Evolutionary conservation across 148 eudicot genomes (phyloP), one percentile per base, ranked within the genome.

Genomic region (Amaranthus palmeri): DNA sequence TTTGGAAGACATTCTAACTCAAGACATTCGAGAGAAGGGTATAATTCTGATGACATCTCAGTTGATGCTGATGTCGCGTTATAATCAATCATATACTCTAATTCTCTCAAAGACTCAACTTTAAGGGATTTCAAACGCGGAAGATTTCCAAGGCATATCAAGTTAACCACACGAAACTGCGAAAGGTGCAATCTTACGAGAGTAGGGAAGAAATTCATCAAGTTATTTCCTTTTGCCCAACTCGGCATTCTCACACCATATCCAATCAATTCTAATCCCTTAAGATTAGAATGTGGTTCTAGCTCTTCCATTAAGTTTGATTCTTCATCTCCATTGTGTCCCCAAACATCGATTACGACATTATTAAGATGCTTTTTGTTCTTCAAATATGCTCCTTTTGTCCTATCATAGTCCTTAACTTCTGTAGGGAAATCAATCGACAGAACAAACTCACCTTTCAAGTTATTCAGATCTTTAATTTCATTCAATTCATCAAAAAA

Each of bases 221-320:
- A 11, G 18, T 50, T 66, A 56, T 64, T 47, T 25, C 41, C 49
- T 42, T 8, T 59, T 36, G 52, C 60, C 83, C 83, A 76, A 7
- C 54, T 36, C 17, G 76, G 76, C 10, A 75, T 54, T 61, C 53
- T 75, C 25, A 13, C 15, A 10, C 70, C 76, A 2, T 71, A 80
- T 4, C 60, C 41, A 0, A 0, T 0, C 13, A 76, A 4, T 1
- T 0, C 6, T 14, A 80, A 43, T 25, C 4, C 10, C 45, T 7
- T 64, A 1, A 79, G 46, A 45, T 63, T 55, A 6, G 49, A 13
- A 52, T 48, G 69, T 2, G 81, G 81, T 69, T 74, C 59, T 3
- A 79, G 54, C 50, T 49, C 41, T 65, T 69, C 81, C 53, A 74
- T 2, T 13, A 79, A 25, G 36, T 25, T 25, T 25, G 36, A 25